Conservation (phyloP, 192 early-diverging fungal genomes). For the Umbelopsis ramanniana region DNA sequence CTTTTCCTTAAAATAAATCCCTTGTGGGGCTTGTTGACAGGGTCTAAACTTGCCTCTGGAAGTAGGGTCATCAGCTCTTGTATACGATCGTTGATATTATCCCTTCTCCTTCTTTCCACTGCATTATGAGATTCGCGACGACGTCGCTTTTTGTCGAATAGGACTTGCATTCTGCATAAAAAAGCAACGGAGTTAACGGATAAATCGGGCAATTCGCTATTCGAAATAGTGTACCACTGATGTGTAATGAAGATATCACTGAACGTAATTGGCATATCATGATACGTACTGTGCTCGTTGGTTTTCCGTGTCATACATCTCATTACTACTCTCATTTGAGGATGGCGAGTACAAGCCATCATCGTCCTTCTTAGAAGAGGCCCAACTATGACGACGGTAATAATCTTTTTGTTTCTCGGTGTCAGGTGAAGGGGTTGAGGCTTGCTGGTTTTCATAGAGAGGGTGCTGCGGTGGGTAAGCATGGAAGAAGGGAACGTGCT, state of each 20-base stretch:
- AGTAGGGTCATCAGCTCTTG: constrained; percentile 85
- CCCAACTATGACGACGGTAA: constrained; percentile 18
- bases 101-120: constrained; percentile 92
- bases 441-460: background rate
- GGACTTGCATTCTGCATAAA: constrained; percentile 39
- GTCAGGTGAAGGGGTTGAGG: background rate
- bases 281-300: constrained; percentile 9
- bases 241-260: too few relatives aligned
- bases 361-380: constrained; percentile 13
- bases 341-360: constrained; percentile 5
- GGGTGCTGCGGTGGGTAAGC: background rate
- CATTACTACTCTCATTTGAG: constrained; percentile 8
- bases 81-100: constrained; percentile 99
- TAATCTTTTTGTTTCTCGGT: constrained; percentile 1
- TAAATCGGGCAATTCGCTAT: background rate
- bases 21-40: constrained; percentile 91
- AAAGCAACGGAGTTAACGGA: background rate
- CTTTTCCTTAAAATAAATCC: constrained; percentile 90
- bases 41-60: constrained; percentile 78
- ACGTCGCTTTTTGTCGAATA: constrained; percentile 84
- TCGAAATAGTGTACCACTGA: background rate
- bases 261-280: background rate
- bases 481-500: constrained; percentile 2
- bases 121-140: constrained; percentile 98
- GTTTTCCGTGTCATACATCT: background rate